These are phyloP conservation scores for Usnea hakonensis DNA, from an alignment of 495 filamentous ascomycete genomes.

Conservation along the genomic window DNA sequence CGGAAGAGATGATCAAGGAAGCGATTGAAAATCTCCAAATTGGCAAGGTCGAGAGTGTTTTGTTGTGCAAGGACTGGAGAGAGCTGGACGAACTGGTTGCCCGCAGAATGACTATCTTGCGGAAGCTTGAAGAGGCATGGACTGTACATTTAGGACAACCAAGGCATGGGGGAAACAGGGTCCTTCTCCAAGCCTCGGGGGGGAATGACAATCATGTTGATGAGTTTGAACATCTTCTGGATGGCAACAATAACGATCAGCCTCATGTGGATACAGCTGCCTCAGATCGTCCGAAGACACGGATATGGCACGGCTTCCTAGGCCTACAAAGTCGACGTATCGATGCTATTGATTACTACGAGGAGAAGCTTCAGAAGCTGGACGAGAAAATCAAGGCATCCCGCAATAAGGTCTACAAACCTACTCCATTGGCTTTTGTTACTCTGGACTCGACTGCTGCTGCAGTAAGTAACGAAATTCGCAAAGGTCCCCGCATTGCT, in stretches of 20 bases:
- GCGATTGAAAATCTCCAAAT: constrained; percentile 83
- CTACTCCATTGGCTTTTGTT: constrained; percentile 84
- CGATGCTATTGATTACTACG: constrained; percentile 90
- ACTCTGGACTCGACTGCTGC: constrained; percentile 95
- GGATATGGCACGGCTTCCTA: constrained; percentile 74
- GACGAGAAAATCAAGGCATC: constrained; percentile 68
- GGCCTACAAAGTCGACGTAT: constrained; percentile 62
- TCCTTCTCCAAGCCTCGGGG: constrained; percentile 9
- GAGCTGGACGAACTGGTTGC: constrained; percentile 70
- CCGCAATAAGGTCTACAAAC: constrained; percentile 66
- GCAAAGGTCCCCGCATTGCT: neutral
- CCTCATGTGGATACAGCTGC: constrained; percentile 23
- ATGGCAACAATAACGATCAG: constrained; percentile 31
- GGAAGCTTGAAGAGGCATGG: constrained; percentile 79
- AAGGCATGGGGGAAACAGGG: constrained; percentile 7
- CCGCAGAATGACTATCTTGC: constrained; percentile 53
- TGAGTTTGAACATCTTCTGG: constrained; percentile 47
- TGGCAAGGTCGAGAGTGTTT: constrained; percentile 88
- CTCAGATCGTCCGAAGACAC: constrained; percentile 57
- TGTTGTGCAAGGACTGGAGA: constrained; percentile 80
- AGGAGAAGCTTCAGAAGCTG: constrained; percentile 71
- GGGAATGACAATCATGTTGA: constrained; percentile 28
- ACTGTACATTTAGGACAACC: constrained; percentile 55
- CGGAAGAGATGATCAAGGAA: constrained; percentile 75
- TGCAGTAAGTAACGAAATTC: constrained; percentile 31